Conservation (phyloP, 2,329 filamentous ascomycete genomes). For the Trichophyton simii region DNA sequence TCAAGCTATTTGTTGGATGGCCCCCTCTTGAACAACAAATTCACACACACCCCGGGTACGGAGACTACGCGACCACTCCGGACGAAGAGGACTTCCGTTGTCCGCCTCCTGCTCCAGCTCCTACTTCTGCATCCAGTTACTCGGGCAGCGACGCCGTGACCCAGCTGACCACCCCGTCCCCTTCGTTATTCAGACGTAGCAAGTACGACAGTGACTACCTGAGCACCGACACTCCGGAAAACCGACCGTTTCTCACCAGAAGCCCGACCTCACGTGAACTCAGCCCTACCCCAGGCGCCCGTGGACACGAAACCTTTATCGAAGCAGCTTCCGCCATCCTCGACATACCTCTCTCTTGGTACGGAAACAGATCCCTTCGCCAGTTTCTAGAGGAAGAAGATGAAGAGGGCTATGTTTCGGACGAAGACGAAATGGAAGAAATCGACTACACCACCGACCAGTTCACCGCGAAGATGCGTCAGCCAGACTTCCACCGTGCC, state of each 20-base stretch:
- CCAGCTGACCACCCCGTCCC: background rate
- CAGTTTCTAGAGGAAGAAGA: background rate
- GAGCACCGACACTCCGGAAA: background rate
- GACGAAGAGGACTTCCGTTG: background rate
- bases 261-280: background rate
- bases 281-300: conserved; percentile 1
- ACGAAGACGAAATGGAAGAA: background rate
- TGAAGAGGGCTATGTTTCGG: background rate
- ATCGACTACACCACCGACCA: background rate
- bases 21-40: background rate
- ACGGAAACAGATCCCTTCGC: background rate
- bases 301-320: background rate
- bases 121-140: background rate
- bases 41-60: background rate
- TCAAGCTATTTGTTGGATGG: background rate
- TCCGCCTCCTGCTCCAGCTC: background rate
- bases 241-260: background rate
- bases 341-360: background rate
- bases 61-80: background rate
- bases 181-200: background rate
- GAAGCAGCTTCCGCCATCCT: conserved; percentile 2
- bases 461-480: background rate
- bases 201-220: background rate
- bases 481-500: background rate
- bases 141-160: background rate